These are phyloP conservation scores for Pseudocercospora vitis DNA, from an alignment of 2,329 filamentous ascomycete species.

Conservation along the genomic window DNA sequence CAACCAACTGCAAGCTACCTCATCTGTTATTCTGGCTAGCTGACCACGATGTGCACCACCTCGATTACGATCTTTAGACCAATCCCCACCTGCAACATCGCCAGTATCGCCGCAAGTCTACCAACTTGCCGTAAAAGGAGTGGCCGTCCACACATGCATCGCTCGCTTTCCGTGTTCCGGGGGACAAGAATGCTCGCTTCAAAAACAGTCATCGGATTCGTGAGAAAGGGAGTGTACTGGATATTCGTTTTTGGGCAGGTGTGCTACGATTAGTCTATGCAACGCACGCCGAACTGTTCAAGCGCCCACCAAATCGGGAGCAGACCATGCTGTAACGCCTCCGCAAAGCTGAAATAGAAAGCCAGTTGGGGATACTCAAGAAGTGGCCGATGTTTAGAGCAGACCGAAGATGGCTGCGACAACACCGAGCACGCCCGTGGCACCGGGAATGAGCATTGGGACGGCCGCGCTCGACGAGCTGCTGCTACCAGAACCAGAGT, in stretches of 20 bases:
- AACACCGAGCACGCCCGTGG: conserved; percentile 49
- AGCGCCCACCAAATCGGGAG: conserved; percentile 23
- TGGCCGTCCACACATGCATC: conserved; percentile 20
- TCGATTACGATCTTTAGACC: conserved; percentile 11
- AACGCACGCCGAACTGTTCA: conserved; percentile 30
- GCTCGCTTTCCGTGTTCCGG: conserved; percentile 15
- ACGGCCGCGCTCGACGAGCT: conserved; percentile 41
- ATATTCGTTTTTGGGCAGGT: conserved; percentile 24
- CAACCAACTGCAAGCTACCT: conserved; percentile 19
- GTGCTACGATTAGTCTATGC: conserved; percentile 40
- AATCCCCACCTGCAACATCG: background rate
- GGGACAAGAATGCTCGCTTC: conserved; percentile 23
- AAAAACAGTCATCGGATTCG: conserved; percentile 23
- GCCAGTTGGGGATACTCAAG: conserved; percentile 13
- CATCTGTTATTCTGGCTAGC: conserved; percentile 2
- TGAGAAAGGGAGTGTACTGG: conserved; percentile 21
- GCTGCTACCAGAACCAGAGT: conserved; percentile 25
- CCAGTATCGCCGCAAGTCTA: conserved; percentile 1
- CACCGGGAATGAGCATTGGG: conserved; percentile 44
- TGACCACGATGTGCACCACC: conserved; percentile 11
- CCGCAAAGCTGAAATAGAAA: conserved; percentile 25
- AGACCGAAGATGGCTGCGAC: conserved; percentile 50
- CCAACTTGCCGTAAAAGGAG: conserved; percentile 12
- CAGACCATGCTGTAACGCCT: conserved; percentile 24
- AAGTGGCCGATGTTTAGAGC: conserved; percentile 40